Evolutionary conservation across 441 rosid genomes (phyloP).

Genomic region (Pelargonium myrrhifolium): DNA sequence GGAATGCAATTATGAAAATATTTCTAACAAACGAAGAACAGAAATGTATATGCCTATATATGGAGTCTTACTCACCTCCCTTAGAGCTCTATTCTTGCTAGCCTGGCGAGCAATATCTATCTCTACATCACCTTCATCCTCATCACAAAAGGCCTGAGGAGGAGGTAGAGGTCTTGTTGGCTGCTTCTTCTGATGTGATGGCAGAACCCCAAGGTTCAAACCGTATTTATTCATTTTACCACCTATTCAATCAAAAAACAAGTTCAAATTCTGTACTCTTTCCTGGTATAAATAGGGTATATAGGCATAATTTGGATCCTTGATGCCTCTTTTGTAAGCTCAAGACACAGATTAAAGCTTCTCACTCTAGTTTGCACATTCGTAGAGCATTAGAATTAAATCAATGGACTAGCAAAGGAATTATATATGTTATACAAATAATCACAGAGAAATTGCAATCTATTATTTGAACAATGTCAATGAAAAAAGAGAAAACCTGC

Average conservation of each 20-base stretch:
- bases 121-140: constrained; percentile 60
- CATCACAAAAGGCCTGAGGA: constrained; percentile 43
- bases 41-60: not conserved
- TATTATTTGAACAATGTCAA: too few species aligned
- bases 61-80: constrained; percentile 40
- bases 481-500: too few species aligned
- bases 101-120: constrained; percentile 72
- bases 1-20: not conserved
- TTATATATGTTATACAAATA: too few species aligned
- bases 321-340: not conserved
- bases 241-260: not conserved
- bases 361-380: not conserved
- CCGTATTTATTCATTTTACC: constrained; percentile 69
- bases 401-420: not conserved
- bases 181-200: constrained; percentile 46
- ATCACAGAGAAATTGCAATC: not conserved
- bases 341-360: not conserved
- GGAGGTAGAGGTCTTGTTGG: constrained; percentile 37
- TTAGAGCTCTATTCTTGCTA: constrained; percentile 60
- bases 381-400: not conserved
- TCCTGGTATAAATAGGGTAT: not conserved
- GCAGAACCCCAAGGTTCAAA: constrained; percentile 60
- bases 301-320: not conserved
- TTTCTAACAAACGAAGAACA: not conserved
- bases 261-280: not conserved